Percentiles rank a stretch among this genome's conserved stretches.
phyloP scores from a whole-genome alignment of 2,329 filamentous ascomycete genomes.

The Penicillium hesseltinei region DNA sequence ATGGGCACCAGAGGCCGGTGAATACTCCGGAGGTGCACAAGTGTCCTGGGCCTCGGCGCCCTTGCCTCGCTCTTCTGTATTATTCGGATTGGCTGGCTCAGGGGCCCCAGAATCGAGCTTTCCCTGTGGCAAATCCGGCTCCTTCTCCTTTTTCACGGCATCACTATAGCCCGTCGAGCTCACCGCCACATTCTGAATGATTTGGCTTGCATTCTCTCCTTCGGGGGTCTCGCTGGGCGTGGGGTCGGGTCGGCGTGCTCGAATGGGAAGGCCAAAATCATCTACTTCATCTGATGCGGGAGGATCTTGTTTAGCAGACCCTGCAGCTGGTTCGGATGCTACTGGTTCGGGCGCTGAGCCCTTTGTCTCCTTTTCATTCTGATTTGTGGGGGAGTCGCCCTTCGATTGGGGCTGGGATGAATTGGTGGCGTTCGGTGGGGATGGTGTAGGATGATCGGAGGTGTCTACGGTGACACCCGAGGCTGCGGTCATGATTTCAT shows the following conservation, averaged over 20 bases:
- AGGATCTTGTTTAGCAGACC: conserved; percentile 3
- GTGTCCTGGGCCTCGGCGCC: conserved; percentile 4
- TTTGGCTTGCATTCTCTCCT: conserved; percentile 20
- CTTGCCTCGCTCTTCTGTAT: conserved; percentile 4
- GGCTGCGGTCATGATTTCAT: conserved; percentile 34
- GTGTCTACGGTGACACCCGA: conserved; percentile 27
- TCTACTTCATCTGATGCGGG: conserved; percentile 28
- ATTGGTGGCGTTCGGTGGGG: conserved; percentile 13
- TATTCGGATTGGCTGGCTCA: background rate
- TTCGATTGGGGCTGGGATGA: conserved; percentile 4
- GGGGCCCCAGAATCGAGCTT: background rate
- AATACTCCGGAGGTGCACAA: conserved; percentile 9
- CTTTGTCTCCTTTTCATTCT: conserved; percentile 17
- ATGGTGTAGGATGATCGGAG: conserved; percentile 24
- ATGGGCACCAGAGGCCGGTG: conserved; percentile 2
- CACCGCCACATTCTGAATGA: conserved; percentile 15
- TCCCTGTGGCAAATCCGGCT: background rate
- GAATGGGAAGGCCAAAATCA: conserved; percentile 43
- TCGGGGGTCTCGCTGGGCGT: conserved; percentile 16
- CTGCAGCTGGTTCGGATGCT: conserved; percentile 1
- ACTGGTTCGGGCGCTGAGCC: conserved; percentile 10
- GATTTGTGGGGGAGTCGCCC: conserved; percentile 8
- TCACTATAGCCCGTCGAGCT: background rate
- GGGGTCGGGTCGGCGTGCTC: conserved; percentile 20
- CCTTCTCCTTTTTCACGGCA: background rate